These are phyloP conservation scores for Byssoonygena ceratinophila DNA, from an alignment of 2,329 filamentous ascomycete genomes.

Conservation along the genomic window DNA sequence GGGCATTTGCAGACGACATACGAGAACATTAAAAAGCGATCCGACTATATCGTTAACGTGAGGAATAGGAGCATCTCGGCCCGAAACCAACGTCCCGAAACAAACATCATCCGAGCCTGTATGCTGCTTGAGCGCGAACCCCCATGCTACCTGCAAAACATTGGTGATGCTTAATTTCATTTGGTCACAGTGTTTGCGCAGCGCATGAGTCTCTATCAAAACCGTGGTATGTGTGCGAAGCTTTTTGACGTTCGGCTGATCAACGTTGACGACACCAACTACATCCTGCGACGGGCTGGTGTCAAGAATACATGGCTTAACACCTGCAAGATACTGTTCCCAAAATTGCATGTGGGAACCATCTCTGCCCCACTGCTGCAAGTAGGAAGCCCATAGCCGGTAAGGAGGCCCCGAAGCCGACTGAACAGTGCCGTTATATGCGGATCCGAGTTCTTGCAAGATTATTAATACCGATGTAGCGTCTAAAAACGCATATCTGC, in stretches of 20 bases:
- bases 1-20: background rate
- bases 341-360: background rate
- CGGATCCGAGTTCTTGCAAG: slow-evolving; percentile 5
- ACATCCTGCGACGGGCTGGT: no score
- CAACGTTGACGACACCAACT: background rate
- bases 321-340: background rate
- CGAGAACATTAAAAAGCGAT: slow-evolving; percentile 18
- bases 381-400: slow-evolving; percentile 3
- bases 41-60: slow-evolving; percentile 32
- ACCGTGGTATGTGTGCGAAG: background rate
- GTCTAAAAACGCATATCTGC: slow-evolving; percentile 14
- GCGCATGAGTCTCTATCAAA: background rate
- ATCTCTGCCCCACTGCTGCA: background rate
- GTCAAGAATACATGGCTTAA: slow-evolving; percentile 11
- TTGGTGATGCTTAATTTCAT: slow-evolving; percentile 20
- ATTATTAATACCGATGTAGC: slow-evolving; percentile 14
- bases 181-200: slow-evolving; percentile 7
- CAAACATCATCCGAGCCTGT: slow-evolving; percentile 29
- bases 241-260: background rate
- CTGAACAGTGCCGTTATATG: slow-evolving; percentile 3
- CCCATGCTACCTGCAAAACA: slow-evolving; percentile 32
- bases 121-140: slow-evolving; percentile 26
- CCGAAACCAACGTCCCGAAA: slow-evolving; percentile 33
- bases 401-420: background rate
- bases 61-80: slow-evolving; percentile 29